Evolutionary conservation across 2,329 filamentous ascomycete genomes (phyloP), one percentile per base, ranked within the genome.

Genomic region (Cladobotryum protrusum): DNA sequence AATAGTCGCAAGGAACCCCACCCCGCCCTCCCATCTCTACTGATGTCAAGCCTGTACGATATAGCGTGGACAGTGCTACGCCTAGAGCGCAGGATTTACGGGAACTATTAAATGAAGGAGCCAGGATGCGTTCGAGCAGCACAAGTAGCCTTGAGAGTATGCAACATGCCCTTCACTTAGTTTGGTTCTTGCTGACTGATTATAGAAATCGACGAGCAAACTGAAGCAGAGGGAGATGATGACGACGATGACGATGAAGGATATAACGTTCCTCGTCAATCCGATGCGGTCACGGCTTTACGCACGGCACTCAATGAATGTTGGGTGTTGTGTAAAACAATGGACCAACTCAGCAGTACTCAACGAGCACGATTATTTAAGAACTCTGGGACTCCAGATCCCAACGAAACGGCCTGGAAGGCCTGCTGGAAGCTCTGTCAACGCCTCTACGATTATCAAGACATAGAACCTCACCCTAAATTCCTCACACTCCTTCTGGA

Each of bases 371-470:
- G 87, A 17, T 84, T 90, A 32, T 92, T 93, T 66, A 83, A 82
- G 64, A 86, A 80, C 58, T 84, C 86, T 1, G 84, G 83, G 12
- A 85, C 82, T 11, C 85, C 86, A 1, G 85, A 89, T 57, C 81
- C 85, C 24, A 87, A 95, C 62, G 89, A 95, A 64, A 85, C 86
- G 59, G 90, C 91, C 0, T 96, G 91, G 92, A 89, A 87, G 66
- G 87, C 86, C 54, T 97, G 91, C 69, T 97, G 91, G 92, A 87
- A 86, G 59, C 73, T 97, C 19, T 97, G 91, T 63, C 89, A 95
- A 64, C 86, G 87, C 51, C 77, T 97, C 3, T 96, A 96, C 63
- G 82, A 90, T 54, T 89, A 85, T 56, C 79, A 85, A 46, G 83
- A 92, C 49, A 85, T 90, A 55, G 78, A 85, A 47, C 74, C 82